phyloP scores from a whole-genome alignment of 2,329 filamentous ascomycete species.

The Botrytis cinerea region DNA sequence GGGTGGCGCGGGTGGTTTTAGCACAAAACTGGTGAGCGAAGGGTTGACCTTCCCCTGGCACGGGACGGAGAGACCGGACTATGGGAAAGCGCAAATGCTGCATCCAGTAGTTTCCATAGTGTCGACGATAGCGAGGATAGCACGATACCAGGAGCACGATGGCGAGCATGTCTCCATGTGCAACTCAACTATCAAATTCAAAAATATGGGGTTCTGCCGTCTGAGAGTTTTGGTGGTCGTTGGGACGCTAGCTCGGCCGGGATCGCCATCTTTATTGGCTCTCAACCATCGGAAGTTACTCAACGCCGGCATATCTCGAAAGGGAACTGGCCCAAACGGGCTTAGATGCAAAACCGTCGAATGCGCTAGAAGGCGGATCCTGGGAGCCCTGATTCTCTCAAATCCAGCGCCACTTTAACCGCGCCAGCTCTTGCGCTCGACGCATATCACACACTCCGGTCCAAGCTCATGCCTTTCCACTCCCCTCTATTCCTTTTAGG shows the following conservation, averaged over 20 bases:
- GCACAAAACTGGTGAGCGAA: not conserved
- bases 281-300: constrained; percentile 22
- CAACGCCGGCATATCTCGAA: constrained; percentile 7
- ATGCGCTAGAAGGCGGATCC: not conserved
- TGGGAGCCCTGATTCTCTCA: not conserved
- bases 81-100: no score
- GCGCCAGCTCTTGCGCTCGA: no score
- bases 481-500: not conserved
- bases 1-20: not conserved
- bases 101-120: no score
- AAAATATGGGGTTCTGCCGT: not conserved
- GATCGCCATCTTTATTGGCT: not conserved
- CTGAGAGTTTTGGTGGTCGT: not conserved
- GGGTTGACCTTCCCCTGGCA: no score
- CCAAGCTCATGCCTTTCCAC: not conserved
- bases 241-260: not conserved
- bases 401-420: not conserved
- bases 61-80: not conserved
- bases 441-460: constrained; percentile 1
- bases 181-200: not conserved
- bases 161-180: no score
- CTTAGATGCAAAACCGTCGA: not conserved
- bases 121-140: no score
- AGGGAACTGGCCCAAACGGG: not conserved
- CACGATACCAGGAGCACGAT: no score